Evolutionary conservation across 495 filamentous ascomycete genomes (phyloP), one percentile per base, ranked within the genome.

Genomic region (Aspergillus sclerotioniger): DNA sequence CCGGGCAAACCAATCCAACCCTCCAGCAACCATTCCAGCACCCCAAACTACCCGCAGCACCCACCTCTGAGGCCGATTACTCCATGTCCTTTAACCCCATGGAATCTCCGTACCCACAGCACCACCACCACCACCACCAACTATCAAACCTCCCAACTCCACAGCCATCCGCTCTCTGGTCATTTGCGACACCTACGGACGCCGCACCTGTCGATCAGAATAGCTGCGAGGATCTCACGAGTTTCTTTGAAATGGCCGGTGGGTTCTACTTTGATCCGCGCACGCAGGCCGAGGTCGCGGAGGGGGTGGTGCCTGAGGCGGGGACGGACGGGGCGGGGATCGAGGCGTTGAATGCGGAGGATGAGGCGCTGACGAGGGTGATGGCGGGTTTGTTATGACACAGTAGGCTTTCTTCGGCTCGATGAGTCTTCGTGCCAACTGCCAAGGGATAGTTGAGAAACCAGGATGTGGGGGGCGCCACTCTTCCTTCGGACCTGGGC

Each of bases 221-320:
- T 51, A 63, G 57, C 28, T 78, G 73, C 39, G 67, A 73, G 33
- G 74, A 76, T 43, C 54, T 78, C 33, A 78, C 74, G 16, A 75
- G 68, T 52, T 78, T 78, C 60, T 78, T 78, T 57, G 75, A 76
- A 54, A 71, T 74, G 51, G 74, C 75, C 0, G 75, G 75, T 3
- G 72, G 67, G 3, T 58, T 76, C 8, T 76, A 76, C 20, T 75
- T 73, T 49, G 67, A 74, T 48, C 63, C 72, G 0, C 31, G 54
- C 39, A 16, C 49, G 28, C 54, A 61, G 8, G 56, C 20, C 4
- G 41, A 21, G 8, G 45, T 17, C 29, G 48, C 37, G 12, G 59
- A 29, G 54, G 52, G 21, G 43, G 59, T 31, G 47, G 62, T 25
- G 20, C 59, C 35, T 3, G 43, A 56, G 57, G 21, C 29, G 50